Base-by-base conservation (phyloP, 2,329 filamentous ascomycete genomes). In the Dissoconium aciculare region DNA sequence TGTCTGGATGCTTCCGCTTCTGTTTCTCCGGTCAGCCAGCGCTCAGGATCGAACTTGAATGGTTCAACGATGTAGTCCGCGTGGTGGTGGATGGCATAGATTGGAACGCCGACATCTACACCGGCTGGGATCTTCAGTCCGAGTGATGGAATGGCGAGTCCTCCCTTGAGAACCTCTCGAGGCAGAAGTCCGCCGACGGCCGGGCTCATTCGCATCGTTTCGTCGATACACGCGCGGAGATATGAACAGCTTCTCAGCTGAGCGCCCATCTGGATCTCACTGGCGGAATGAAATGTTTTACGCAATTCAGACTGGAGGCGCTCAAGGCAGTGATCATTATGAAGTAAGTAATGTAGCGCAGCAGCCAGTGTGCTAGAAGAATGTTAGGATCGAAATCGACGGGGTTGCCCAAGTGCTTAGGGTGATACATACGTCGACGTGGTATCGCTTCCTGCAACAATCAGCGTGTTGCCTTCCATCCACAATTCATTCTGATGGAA, bases 401-500 rank as follows among this genome's bases (percentile, higher is more conserved):
- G 12, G 6, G 4, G 24, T 4, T 8, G 13, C 5, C n/a, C 11
- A 14, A 12, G 15, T 17, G 11, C 9, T 8, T 14, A 27, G 13
- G 12, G 53, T 45, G 42, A 59, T 47, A 15, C 57, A 52, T 31
- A 41, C 5, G 57, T 61, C 2, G 57, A 58, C 2, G 58, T 59
- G 4, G 59, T 62, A 33, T 63, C 60, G 2, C 28, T 44, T 35
- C 55, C 63, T 10, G 63, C 63, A 25, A 64, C 60, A 36, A 67
- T 66, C 14, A 67, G 42, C 3, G 62, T 49, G 31, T 63, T 60
- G 19, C 57, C 62, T 40, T 67, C 64, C 37, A 56, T 58, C 54
- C 59, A 63, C 13, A 67, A 41, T 41, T 67, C 63, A 11, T 37
- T 31, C 34, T 43, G 41, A 3, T 30, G 56, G 50, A 47, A 55